A percentile compares a stretch with the other conserved stretches of the same genome.
phyloP scores from a whole-genome alignment of 1,284 basidiomycete species.

The Chalciporus piperatoides region DNA sequence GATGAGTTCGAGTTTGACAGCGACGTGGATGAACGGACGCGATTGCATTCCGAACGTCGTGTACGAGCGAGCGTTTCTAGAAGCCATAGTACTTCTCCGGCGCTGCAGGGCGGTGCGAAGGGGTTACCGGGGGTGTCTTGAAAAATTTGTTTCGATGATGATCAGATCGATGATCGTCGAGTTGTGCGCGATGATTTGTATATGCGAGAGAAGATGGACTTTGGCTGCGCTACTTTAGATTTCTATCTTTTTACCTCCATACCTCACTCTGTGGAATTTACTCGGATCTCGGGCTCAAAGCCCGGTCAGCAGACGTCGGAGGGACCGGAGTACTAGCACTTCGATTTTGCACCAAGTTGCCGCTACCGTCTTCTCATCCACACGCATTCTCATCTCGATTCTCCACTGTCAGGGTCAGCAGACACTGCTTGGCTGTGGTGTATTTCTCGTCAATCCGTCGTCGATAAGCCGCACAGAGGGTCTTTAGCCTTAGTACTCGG shows the following conservation, averaged over 20 bases:
- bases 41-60: conserved; percentile 35
- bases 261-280: conserved; percentile 20
- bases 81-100: conserved; percentile 31
- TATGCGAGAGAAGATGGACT: conserved; percentile 27
- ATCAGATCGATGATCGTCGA: no score
- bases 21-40: conserved; percentile 51
- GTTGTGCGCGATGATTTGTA: not conserved
- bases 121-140: conserved; percentile 19
- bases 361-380: no score
- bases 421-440: no score
- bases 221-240: conserved; percentile 28
- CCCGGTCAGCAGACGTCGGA: no score
- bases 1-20: conserved; percentile 29
- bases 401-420: no score
- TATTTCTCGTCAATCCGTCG: no score
- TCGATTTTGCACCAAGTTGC: no score
- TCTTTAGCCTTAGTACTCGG: no score
- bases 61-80: conserved; percentile 24
- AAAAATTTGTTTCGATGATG: conserved; percentile 7
- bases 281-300: not conserved
- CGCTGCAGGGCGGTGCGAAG: conserved; percentile 29
- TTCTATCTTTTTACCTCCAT: conserved; percentile 20
- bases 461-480: no score
- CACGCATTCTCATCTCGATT: no score
- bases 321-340: no score